These are phyloP conservation scores for Ricinus communis DNA, from an alignment of 345 rosid species.

Conservation along the genomic window DNA sequence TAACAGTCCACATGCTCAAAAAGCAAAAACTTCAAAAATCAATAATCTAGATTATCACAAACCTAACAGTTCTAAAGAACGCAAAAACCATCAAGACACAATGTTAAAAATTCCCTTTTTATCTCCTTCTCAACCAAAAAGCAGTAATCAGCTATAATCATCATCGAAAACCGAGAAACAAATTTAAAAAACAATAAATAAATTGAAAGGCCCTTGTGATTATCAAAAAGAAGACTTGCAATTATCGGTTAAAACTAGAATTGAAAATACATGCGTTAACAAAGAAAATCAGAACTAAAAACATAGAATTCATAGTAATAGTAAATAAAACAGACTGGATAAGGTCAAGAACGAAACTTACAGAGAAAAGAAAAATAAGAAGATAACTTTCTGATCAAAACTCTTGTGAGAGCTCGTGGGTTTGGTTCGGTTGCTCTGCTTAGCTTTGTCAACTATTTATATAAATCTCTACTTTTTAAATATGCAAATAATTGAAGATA, in stretches of 20 bases:
- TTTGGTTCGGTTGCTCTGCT: not conserved
- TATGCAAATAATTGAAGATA: conserved; percentile 4
- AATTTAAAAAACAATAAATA: not conserved
- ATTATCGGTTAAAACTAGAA: not conserved
- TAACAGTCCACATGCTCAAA: not conserved
- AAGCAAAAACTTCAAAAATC: not conserved
- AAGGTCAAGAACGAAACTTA: not conserved
- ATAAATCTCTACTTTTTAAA: not conserved
- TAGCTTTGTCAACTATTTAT: not conserved
- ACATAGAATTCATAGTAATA: not conserved
- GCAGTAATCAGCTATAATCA: not conserved
- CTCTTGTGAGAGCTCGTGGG: conserved; percentile 7
- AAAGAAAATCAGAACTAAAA: not conserved
- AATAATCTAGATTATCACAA: not conserved
- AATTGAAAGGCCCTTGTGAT: no score
- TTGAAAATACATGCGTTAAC: not conserved
- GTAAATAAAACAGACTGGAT: not conserved
- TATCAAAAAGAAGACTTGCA: not conserved
- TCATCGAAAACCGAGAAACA: not conserved
- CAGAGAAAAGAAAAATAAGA: not conserved
- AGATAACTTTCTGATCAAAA: conserved; percentile 7
- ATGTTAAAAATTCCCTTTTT: not conserved
- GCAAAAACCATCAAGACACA: not conserved
- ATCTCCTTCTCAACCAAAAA: not conserved
- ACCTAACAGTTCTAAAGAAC: not conserved